Percentiles rank a stretch among this genome's conserved stretches.
These are phyloP conservation scores for Aspergillus tanneri DNA, from an alignment of 2,329 filamentous ascomycete species.

Conservation along the genomic window DNA sequence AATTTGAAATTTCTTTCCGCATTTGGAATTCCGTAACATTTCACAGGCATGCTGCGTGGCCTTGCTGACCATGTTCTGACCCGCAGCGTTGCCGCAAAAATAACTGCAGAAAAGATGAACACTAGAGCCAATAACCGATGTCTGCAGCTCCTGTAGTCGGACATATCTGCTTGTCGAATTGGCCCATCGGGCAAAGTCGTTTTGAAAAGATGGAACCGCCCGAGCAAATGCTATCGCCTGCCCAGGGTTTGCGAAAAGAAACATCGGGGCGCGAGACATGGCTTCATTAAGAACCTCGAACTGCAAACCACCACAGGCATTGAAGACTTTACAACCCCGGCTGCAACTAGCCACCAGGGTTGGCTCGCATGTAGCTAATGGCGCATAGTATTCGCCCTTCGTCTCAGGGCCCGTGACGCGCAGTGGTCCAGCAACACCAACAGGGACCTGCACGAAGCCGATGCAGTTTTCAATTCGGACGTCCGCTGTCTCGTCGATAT, in stretches of 20 bases:
- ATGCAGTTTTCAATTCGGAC: slow-evolving; percentile 12
- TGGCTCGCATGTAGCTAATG: slow-evolving; percentile 31
- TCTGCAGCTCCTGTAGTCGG: slow-evolving; percentile 11
- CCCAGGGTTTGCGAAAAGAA: slow-evolving; percentile 20
- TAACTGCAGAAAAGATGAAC: slow-evolving; percentile 27
- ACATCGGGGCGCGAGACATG: slow-evolving; percentile 27
- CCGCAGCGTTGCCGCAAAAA: slow-evolving; percentile 28
- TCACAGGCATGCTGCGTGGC: slow-evolving; percentile 28
- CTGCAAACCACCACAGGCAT: slow-evolving; percentile 16
- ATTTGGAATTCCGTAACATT: background rate
- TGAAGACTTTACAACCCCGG: slow-evolving; percentile 30
- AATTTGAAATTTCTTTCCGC: background rate
- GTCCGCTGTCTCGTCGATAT: background rate
- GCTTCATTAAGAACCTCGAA: slow-evolving; percentile 21
- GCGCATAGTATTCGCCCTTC: slow-evolving; percentile 20
- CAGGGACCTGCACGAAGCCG: slow-evolving; percentile 7
- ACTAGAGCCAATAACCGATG: slow-evolving; percentile 21
- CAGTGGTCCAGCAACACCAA: slow-evolving; percentile 10
- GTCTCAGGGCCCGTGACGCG: background rate
- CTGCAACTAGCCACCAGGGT: slow-evolving; percentile 32
- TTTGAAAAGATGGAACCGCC: background rate
- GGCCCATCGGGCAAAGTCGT: background rate
- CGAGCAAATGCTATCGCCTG: slow-evolving; percentile 21
- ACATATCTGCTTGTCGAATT: slow-evolving; percentile 9
- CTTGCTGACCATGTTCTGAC: slow-evolving; percentile 34